These are phyloP conservation scores for Vinca minor DNA, from an alignment of 257 asterid species.

Conservation along the genomic window DNA sequence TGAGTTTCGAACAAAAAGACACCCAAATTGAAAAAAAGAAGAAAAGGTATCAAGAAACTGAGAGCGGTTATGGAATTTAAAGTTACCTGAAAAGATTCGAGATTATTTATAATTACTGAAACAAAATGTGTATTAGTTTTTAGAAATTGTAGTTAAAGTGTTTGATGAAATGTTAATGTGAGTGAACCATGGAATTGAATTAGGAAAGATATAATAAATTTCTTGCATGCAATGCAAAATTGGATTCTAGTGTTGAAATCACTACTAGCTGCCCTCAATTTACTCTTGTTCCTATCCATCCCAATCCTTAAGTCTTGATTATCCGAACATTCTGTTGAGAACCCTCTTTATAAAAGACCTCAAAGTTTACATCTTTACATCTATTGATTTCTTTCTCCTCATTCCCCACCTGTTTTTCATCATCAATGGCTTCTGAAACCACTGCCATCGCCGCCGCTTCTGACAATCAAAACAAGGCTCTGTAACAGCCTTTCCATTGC, in stretches of 20 bases:
- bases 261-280: too few relatives aligned
- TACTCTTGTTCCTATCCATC: neutral
- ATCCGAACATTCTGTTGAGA: neutral
- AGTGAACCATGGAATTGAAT: neutral
- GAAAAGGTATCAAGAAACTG: neutral
- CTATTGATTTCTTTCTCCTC: neutral
- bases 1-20: neutral
- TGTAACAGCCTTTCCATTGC: neutral
- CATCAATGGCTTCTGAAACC: conserved; percentile 6
- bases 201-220: neutral
- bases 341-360: neutral
- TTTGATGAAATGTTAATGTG: neutral
- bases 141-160: neutral
- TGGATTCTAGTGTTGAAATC: neutral
- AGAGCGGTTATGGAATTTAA: neutral
- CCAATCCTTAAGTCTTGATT: neutral
- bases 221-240: neutral
- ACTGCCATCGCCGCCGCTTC: conserved; percentile 1
- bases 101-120: neutral
- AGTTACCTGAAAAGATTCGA: conserved; percentile 1
- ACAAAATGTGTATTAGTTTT: too few relatives aligned
- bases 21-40: neutral
- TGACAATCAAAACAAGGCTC: neutral
- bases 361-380: neutral
- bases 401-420: neutral